These are phyloP conservation scores for Solanum aculeatissimum DNA, from an alignment of 305 asterid genomes.

Conservation along the genomic window DNA sequence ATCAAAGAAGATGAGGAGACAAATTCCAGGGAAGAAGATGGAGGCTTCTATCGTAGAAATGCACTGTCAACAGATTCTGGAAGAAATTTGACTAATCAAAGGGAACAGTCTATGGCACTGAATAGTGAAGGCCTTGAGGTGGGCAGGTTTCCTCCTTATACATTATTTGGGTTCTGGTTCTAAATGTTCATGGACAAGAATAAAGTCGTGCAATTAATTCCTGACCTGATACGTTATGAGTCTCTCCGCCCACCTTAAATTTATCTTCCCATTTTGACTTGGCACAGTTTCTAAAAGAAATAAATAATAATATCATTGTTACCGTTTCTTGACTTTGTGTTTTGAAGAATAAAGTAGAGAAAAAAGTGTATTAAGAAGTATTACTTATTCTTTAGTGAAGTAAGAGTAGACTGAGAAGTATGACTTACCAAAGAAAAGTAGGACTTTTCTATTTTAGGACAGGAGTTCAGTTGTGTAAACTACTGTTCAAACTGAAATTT, in stretches of 20 bases:
- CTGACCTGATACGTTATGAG: background rate
- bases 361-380: background rate
- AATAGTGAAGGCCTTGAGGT: conserved; percentile 99
- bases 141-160: conserved; percentile 1
- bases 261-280: background rate
- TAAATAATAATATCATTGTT: background rate
- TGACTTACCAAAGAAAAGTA: background rate
- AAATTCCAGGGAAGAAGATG: conserved; percentile 70
- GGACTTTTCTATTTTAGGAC: background rate
- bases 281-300: background rate
- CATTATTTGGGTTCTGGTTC: background rate
- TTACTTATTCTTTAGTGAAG: background rate
- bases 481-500: background rate
- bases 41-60: conserved; percentile 55
- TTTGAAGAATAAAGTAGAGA: background rate
- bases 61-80: conserved; percentile 45
- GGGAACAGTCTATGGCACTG: conserved; percentile 78
- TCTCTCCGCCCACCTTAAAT: background rate
- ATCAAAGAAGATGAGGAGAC: conserved; percentile 34
- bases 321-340: background rate
- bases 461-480: background rate
- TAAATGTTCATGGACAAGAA: background rate
- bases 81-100: conserved; percentile 43
- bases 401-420: background rate
- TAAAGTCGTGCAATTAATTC: background rate